These are phyloP conservation scores for Curvularia spicifera DNA, from an alignment of 2,329 filamentous ascomycete species.

Conservation along the genomic window DNA sequence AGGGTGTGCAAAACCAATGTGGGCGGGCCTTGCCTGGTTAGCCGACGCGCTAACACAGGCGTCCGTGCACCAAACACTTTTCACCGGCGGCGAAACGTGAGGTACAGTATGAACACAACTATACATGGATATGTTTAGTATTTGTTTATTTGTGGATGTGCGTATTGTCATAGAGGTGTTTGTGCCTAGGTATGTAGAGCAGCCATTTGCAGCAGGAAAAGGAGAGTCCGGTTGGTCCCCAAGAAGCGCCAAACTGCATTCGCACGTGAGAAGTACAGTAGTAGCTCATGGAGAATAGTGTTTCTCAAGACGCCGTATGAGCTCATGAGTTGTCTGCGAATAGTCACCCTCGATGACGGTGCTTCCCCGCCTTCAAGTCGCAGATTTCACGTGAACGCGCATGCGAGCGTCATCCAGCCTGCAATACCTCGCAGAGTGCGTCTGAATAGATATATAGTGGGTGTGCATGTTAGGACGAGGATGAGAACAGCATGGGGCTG, in stretches of 20 bases:
- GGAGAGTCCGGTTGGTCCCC: background rate
- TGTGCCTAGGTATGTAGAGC: too few relatives aligned
- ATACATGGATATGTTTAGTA: background rate
- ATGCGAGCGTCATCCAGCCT: slow-evolving; percentile 1
- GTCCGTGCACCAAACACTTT: background rate
- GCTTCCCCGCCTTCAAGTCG: slow-evolving; percentile 4
- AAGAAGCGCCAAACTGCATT: background rate
- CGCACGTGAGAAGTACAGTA: background rate
- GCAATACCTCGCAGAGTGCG: too few relatives aligned
- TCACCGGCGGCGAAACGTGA: slow-evolving; percentile 1
- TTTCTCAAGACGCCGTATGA: background rate
- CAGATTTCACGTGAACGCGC: slow-evolving; percentile 9
- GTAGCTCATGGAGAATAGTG: background rate
- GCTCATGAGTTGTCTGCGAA: background rate
- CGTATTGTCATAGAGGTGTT: background rate
- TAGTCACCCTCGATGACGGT: slow-evolving; percentile 4
- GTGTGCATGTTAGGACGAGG: background rate
- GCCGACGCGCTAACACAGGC: slow-evolving; percentile 3
- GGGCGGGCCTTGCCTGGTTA: slow-evolving; percentile 6
- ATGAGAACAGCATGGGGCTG: background rate
- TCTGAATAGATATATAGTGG: background rate
- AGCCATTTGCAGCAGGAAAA: background rate
- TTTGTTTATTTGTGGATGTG: background rate
- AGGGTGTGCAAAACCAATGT: slow-evolving; percentile 7
- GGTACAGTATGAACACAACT: background rate